Evolutionary conservation across 2,329 filamentous ascomycete genomes (phyloP).

Genomic region (Alternaria incomplexa): DNA sequence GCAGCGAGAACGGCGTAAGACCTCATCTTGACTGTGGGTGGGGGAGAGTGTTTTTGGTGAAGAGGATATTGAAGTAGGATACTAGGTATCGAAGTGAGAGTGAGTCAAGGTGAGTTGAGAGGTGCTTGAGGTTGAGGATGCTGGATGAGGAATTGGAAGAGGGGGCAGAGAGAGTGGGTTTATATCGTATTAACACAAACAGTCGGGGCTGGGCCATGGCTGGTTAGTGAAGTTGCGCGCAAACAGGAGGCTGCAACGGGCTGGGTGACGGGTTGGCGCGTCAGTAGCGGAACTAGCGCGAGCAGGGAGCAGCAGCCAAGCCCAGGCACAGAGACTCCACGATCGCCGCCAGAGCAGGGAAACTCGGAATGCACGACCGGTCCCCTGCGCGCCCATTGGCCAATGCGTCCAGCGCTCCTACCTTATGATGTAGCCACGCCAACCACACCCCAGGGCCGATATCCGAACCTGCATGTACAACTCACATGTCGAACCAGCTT

Average conservation of each 20-base stretch:
- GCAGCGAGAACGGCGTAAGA: conserved; percentile 46
- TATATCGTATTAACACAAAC: conserved; percentile 22
- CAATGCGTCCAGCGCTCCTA: conserved; percentile 10
- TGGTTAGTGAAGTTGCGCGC: conserved; percentile 18
- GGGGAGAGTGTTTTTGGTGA: conserved; percentile 9
- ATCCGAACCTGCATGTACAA: conserved; percentile 24
- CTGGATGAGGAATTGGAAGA: conserved; percentile 5
- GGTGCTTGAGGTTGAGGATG: conserved; percentile 19
- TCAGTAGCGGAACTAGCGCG: conserved; percentile 1
- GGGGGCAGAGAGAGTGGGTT: conserved; percentile 9
- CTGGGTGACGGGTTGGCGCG: conserved; percentile 15
- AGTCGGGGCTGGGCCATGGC: conserved; percentile 17
- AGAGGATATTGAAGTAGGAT: conserved; percentile 24
- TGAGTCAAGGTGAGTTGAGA: conserved; percentile 15
- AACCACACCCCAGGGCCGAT: conserved; percentile 10
- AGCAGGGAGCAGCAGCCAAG: conserved; percentile 20
- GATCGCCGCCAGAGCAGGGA: conserved; percentile 23
- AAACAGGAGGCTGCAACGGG: conserved; percentile 11
- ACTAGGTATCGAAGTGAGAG: conserved; percentile 17
- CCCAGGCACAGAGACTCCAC: conserved; percentile 13
- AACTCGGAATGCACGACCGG: conserved; percentile 7
- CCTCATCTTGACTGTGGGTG: conserved; percentile 44
- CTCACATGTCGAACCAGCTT: conserved; percentile 13
- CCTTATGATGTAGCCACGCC: conserved; percentile 27
- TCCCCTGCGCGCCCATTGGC: conserved; percentile 15